Conservation (phyloP, 495 filamentous ascomycete genomes). For the Apodospora peruviana region DNA sequence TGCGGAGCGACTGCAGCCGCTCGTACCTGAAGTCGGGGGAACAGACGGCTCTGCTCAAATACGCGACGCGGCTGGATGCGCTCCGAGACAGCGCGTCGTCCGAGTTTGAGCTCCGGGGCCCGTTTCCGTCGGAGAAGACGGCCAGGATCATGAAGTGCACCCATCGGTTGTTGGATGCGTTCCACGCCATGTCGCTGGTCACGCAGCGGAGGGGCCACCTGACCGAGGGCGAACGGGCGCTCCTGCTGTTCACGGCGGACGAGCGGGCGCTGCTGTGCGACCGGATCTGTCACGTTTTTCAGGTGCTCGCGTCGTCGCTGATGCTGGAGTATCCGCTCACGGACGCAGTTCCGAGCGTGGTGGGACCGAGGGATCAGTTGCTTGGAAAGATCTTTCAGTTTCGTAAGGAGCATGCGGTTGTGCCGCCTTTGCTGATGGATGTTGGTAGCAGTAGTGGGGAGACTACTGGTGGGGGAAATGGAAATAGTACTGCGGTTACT, state of each 20-base stretch:
- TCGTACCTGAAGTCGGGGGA: constrained; percentile 79
- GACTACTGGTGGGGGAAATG: neutral
- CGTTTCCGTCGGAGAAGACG: constrained; percentile 69
- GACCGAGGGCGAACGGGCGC: constrained; percentile 70
- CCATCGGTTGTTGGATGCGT: constrained; percentile 77
- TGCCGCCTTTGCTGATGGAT: constrained; percentile 6
- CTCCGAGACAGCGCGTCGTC: constrained; percentile 66
- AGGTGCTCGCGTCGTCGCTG: constrained; percentile 85
- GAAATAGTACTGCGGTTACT: neutral
- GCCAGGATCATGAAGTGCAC: constrained; percentile 71
- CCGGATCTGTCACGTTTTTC: constrained; percentile 88
- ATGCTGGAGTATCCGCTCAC: constrained; percentile 91
- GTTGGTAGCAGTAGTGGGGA: neutral
- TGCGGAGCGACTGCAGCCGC: constrained; percentile 45
- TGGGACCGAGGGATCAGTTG: constrained; percentile 72
- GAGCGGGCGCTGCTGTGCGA: constrained; percentile 75
- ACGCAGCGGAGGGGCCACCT: constrained; percentile 73
- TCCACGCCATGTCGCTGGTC: constrained; percentile 92
- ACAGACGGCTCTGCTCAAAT: constrained; percentile 59
- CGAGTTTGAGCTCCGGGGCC: constrained; percentile 79
- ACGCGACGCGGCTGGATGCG: constrained; percentile 61
- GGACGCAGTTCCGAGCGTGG: constrained; percentile 76
- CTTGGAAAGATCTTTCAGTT: constrained; percentile 88
- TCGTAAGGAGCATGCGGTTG: constrained; percentile 54
- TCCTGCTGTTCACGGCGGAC: constrained; percentile 72